Conservation (phyloP, 805 yeast genomes). For the Yarrowia yakushimensis region DNA sequence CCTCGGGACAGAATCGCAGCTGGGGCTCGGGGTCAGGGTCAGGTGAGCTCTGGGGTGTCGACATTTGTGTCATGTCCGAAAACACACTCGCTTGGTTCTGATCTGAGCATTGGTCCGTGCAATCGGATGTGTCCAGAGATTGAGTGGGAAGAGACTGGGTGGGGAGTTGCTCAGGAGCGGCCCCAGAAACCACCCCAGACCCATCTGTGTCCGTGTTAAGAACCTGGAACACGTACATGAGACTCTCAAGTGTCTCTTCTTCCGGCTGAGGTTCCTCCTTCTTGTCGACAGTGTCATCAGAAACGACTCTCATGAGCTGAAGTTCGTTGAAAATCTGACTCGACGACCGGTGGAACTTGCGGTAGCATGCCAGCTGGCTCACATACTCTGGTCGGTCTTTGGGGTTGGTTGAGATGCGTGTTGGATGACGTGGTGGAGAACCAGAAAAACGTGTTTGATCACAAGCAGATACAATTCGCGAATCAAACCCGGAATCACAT, state of each 20-base stretch:
- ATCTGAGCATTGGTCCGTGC: conserved; percentile 1
- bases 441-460: no score
- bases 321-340: conserved; percentile 4
- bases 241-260: conserved; percentile 1
- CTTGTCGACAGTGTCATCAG: not conserved
- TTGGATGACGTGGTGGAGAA: not conserved
- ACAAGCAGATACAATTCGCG: no score
- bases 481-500: not conserved
- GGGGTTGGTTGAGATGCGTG: not conserved
- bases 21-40: conserved; percentile 5
- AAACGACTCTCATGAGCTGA: not conserved
- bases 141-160: not conserved
- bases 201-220: not conserved
- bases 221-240: conserved; percentile 6
- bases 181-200: not conserved
- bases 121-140: not conserved
- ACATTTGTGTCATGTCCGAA: not conserved
- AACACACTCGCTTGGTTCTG: not conserved
- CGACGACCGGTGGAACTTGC: conserved; percentile 13
- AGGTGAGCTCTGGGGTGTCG: not conserved
- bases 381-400: not conserved
- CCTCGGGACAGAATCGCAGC: conserved; percentile 12
- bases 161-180: not conserved
- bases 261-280: not conserved
- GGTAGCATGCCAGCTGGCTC: conserved; percentile 12